Evolutionary conservation across 2,329 filamentous ascomycete species (phyloP), one percentile per base, ranked within the genome.

Genomic region (Ophiostoma pallidulum): DNA sequence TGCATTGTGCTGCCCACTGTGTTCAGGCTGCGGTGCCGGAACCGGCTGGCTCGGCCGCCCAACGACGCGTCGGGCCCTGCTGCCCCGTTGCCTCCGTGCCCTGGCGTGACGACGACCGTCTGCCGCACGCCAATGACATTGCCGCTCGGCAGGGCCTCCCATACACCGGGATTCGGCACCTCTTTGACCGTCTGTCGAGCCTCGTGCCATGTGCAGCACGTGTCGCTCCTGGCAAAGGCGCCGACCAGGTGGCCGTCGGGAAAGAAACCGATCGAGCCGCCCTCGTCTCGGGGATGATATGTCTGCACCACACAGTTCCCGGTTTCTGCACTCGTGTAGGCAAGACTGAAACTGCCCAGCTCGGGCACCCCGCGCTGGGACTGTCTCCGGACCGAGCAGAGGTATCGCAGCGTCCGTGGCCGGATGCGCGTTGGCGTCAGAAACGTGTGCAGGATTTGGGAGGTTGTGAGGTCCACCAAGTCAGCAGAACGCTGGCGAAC

Each of bases 221-320:
- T 67, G 31, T 66, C 66, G 14, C 60, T 65, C 1, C 63, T 18
- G 4, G 45, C 63, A 0, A 36, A 28, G 1, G 33, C 35, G 2
- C 41, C 26, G 2, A 66, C 62, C 0, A 62, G 64, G 3, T 57
- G 58, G 2, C 66, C 65, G 49, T 72, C 67, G 38, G 72, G 71
- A 44, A 82, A 71, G 46, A 83, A 73, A 58, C 75, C 80, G 10
- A 86, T 77, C 44, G 66, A 70, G 57, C 71, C 74, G 31, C 64
- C 70, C 10, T 77, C 74, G 26, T 71, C 65, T 9, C 70, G 63
- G 0, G 78, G 73, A 0, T 71, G 66, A 56, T 81, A 85, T 0
- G 74, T 82, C 45, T 84, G 79, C 52, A 87, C 66, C 18, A 86
- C 69, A 48, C 82, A 78, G 41, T 82, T 74, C 10, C 76, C 73